Percentiles rank a stretch among this genome's conserved stretches.
Conservation (phyloP, 2,329 filamentous ascomycete species). For the Diplocarpon rosae region DNA sequence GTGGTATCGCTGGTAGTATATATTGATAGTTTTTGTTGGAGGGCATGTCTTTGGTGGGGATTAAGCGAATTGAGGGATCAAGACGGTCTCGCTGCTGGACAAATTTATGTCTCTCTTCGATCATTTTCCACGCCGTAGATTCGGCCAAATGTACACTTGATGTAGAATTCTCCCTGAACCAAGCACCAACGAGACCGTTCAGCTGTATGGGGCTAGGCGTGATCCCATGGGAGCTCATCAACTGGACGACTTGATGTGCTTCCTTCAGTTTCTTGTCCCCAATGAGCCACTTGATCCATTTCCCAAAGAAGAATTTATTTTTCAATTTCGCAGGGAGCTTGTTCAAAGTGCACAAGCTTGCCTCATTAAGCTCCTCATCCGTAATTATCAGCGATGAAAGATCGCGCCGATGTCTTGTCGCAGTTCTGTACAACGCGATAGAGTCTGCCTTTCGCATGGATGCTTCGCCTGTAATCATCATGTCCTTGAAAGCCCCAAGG, state of each 20-base stretch:
- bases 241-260: slow-evolving; percentile 59
- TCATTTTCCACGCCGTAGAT: slow-evolving; percentile 64
- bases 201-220: slow-evolving; percentile 62
- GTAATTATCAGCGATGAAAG: slow-evolving; percentile 15
- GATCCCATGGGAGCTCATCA: slow-evolving; percentile 63
- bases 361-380: slow-evolving; percentile 28
- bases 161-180: slow-evolving; percentile 51
- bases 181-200: slow-evolving; percentile 72
- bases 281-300: slow-evolving; percentile 79
- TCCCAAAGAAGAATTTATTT: slow-evolving; percentile 77
- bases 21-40: slow-evolving; percentile 28
- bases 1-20: slow-evolving; percentile 52
- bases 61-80: neutral
- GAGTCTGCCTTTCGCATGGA: slow-evolving; percentile 17
- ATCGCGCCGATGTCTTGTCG: slow-evolving; percentile 5
- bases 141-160: slow-evolving; percentile 49
- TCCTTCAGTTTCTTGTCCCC: slow-evolving; percentile 60
- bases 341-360: slow-evolving; percentile 28
- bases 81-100: slow-evolving; percentile 34
- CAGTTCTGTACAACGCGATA: slow-evolving; percentile 12
- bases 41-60: slow-evolving; percentile 9
- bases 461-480: slow-evolving; percentile 48
- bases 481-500: slow-evolving; percentile 72
- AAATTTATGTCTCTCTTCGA: slow-evolving; percentile 53
- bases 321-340: slow-evolving; percentile 40